Conservation (phyloP, 495 filamentous ascomycete species). For the Pseudevernia furfuracea region DNA sequence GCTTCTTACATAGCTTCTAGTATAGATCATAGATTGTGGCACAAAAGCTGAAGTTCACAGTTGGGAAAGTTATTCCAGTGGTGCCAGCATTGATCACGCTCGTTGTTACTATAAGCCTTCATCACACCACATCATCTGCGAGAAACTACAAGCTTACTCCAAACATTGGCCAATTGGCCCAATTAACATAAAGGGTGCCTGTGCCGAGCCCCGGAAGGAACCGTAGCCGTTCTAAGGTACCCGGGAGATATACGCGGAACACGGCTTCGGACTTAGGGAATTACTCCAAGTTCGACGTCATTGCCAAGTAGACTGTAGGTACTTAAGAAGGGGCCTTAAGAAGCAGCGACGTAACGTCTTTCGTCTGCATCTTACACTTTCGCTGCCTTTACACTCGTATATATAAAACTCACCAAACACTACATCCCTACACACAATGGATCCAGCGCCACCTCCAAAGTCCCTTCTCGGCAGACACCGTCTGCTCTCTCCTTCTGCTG, state of each 20-base stretch:
- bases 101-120: not conserved
- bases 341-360: no score
- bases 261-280: not conserved
- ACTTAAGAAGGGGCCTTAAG: no score
- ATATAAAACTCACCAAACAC: no score
- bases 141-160: not conserved
- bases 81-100: not conserved
- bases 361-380: not conserved
- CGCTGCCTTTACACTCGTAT: not conserved
- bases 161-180: not conserved
- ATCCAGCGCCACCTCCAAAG: slow-evolving; percentile 33
- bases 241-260: no score
- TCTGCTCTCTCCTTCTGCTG: slow-evolving; percentile 50
- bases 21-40: slow-evolving; percentile 11
- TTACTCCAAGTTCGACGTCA: no score
- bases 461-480: slow-evolving; percentile 50
- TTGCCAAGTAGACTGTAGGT: no score
- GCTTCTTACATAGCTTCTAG: slow-evolving; percentile 11
- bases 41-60: not conserved
- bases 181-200: no score
- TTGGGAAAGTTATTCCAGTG: not conserved
- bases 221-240: no score
- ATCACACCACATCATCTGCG: not conserved
- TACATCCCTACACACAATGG: no score
- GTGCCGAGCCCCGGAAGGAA: not conserved